These are phyloP conservation scores for Sugiyamaella novakii DNA, from an alignment of 1,139 yeast species.

Conservation along the genomic window DNA sequence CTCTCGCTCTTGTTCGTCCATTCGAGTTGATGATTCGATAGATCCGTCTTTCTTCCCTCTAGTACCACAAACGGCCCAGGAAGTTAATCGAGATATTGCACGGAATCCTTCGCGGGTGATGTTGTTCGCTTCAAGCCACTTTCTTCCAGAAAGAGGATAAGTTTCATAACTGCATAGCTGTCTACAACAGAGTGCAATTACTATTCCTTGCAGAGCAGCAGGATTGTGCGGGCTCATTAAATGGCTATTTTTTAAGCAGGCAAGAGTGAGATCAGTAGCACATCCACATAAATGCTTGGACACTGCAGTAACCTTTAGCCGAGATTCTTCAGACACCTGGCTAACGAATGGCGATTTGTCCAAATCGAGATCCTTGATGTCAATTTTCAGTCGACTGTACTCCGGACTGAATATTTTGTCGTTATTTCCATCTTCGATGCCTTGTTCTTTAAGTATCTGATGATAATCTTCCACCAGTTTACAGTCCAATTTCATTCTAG, in stretches of 20 bases:
- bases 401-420: constrained; percentile 36
- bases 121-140: constrained; percentile 37
- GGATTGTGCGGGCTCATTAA: constrained; percentile 23
- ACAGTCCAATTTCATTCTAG: constrained; percentile 74
- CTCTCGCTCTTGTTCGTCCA: constrained; percentile 53
- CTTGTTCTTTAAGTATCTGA: constrained; percentile 29
- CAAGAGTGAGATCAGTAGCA: constrained; percentile 83
- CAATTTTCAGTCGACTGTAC: constrained; percentile 63
- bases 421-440: constrained; percentile 12
- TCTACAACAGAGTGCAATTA: constrained; percentile 94
- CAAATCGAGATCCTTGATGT: constrained; percentile 72
- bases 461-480: constrained; percentile 60
- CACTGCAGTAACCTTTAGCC: constrained; percentile 53
- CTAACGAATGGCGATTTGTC: constrained; percentile 46
- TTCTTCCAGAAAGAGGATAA: constrained; percentile 50
- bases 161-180: constrained; percentile 72
- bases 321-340: not conserved
- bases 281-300: constrained; percentile 93
- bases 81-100: constrained; percentile 62
- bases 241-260: constrained; percentile 58
- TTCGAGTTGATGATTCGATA: constrained; percentile 32
- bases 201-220: constrained; percentile 52
- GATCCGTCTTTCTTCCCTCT: constrained; percentile 41
- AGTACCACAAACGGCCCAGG: constrained; percentile 86
- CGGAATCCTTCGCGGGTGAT: constrained; percentile 49